These are phyloP conservation scores for Flaveria floridana DNA, from an alignment of 140 eudicot species.

Conservation along the genomic window DNA sequence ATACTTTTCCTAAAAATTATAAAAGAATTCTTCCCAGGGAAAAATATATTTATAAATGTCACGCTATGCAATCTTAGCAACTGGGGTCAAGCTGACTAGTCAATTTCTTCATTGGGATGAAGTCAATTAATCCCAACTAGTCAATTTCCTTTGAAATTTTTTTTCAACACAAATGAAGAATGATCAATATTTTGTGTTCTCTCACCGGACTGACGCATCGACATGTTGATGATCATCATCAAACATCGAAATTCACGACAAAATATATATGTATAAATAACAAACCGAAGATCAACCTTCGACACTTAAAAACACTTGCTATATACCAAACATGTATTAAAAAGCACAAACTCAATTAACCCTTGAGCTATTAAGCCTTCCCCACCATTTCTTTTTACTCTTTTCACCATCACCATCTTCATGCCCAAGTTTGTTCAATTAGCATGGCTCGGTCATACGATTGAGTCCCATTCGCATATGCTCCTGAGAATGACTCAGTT, in stretches of 20 bases:
- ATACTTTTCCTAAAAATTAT: no score
- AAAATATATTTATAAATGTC: no score
- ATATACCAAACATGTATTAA: constrained; percentile 26
- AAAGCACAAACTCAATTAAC: constrained; percentile 40
- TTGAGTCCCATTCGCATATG: no score
- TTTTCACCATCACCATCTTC: constrained; percentile 65
- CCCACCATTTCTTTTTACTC: constrained; percentile 88
- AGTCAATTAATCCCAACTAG: no score
- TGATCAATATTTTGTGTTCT: constrained; percentile 18
- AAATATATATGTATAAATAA: constrained; percentile 22
- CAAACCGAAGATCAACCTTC: constrained; percentile 15
- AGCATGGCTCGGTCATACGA: no score
- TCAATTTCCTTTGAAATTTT: no score
- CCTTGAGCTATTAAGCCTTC: constrained; percentile 72
- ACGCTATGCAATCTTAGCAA: no score
- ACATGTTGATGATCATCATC: constrained; percentile 15
- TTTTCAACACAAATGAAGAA: constrained; percentile 8
- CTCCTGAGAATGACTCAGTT: no score
- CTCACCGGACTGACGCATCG: constrained; percentile 22
- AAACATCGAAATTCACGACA: constrained; percentile 26
- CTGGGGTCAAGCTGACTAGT: no score
- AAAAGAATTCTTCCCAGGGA: no score
- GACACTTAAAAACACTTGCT: constrained; percentile 21
- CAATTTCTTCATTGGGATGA: no score
- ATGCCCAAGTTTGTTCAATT: constrained; percentile 61